Conservation (phyloP, 2,329 filamentous ascomycete species). For the Botrytis fabae region DNA sequence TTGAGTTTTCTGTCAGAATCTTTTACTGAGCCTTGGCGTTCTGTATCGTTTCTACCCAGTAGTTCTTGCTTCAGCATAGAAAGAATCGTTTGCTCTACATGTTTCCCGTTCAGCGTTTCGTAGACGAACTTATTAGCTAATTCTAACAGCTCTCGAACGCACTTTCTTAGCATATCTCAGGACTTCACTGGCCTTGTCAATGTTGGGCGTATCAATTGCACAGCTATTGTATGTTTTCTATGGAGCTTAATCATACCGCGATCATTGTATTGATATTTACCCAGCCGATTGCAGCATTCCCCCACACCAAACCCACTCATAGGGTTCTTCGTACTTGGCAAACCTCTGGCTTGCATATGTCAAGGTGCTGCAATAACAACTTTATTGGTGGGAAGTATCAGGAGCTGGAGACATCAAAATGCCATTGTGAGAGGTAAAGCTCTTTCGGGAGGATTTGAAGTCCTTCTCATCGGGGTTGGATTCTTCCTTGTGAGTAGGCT, state of each 20-base stretch:
- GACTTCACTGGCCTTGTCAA: conserved; percentile 67
- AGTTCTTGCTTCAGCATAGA: not conserved
- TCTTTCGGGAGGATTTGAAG: conserved; percentile 59
- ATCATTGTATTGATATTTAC: conserved; percentile 41
- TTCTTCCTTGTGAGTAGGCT: conserved; percentile 49
- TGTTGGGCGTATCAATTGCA: conserved; percentile 63
- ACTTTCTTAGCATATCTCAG: conserved; percentile 74
- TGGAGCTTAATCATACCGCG: conserved; percentile 20
- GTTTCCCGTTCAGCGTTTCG: not conserved
- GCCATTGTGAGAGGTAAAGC: conserved; percentile 59
- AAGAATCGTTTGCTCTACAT: not conserved
- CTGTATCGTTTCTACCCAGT: not conserved
- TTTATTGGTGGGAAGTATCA: conserved; percentile 53
- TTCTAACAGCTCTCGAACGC: conserved; percentile 64
- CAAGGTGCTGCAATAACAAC: conserved; percentile 45
- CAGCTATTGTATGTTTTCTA: conserved; percentile 56
- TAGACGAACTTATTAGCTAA: conserved; percentile 22
- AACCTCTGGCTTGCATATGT: conserved; percentile 53
- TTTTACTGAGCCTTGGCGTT: not conserved
- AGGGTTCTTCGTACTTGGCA: conserved; percentile 61
- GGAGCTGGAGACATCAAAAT: conserved; percentile 62
- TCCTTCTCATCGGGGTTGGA: conserved; percentile 50
- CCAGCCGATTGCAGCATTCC: conserved; percentile 48
- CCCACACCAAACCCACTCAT: conserved; percentile 44
- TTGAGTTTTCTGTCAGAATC: not conserved